Conservation (phyloP, 2,329 filamentous ascomycete genomes). For the Colletotrichum lentis region DNA sequence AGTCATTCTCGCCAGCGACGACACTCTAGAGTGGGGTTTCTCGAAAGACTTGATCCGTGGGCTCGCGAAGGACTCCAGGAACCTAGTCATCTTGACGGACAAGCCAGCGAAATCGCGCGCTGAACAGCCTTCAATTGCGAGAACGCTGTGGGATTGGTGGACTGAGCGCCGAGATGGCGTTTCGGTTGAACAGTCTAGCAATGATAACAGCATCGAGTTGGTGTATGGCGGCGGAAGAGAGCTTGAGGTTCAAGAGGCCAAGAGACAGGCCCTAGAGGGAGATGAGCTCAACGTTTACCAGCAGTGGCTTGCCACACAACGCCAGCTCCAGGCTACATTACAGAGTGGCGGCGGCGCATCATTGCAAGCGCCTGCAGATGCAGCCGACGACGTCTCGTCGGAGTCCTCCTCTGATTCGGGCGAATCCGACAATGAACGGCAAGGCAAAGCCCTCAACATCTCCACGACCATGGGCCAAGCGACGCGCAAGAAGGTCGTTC, state of each 20-base stretch:
- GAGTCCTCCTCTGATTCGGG: constrained; percentile 88
- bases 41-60: constrained; percentile 80
- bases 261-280: constrained; percentile 72
- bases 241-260: constrained; percentile 67
- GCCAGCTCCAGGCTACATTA: constrained; percentile 83
- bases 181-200: constrained; percentile 62
- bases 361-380: constrained; percentile 75
- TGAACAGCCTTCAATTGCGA: constrained; percentile 68
- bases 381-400: constrained; percentile 83
- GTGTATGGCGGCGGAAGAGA: constrained; percentile 71
- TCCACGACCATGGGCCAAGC: constrained; percentile 85
- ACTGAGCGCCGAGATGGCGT: constrained; percentile 72
- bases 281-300: constrained; percentile 85
- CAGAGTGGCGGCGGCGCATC: constrained; percentile 73
- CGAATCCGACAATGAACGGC: constrained; percentile 87
- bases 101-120: constrained; percentile 60
- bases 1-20: constrained; percentile 91
- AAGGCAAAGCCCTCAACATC: constrained; percentile 89
- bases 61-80: constrained; percentile 79
- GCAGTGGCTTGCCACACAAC: constrained; percentile 88
- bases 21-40: constrained; percentile 93
- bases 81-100: constrained; percentile 88
- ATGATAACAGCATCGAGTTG: constrained; percentile 69
- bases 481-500: constrained; percentile 82
- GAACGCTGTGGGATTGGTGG: constrained; percentile 83